Conservation (phyloP, 1,284 basidiomycete species). For the Trametes hirsuta region DNA sequence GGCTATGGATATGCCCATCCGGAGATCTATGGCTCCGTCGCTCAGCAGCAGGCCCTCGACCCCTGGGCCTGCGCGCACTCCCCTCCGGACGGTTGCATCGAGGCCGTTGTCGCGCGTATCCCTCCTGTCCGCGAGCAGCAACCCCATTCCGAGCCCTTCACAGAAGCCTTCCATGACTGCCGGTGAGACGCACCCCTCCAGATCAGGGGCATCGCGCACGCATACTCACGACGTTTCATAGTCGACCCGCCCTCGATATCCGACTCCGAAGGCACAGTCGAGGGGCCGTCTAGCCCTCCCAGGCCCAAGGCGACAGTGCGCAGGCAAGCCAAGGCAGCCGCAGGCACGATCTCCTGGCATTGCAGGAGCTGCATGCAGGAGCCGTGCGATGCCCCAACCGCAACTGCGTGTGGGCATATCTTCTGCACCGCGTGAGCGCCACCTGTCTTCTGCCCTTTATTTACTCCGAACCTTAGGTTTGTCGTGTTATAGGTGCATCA, state of each 20-base stretch:
- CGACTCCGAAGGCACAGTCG: constrained; percentile 18
- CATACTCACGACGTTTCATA: background rate
- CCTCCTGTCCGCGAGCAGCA: background rate
- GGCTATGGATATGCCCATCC: background rate
- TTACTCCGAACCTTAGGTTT: constrained; percentile 21
- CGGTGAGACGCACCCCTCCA: background rate
- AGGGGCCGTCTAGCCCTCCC: constrained; percentile 1
- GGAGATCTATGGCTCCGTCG: background rate
- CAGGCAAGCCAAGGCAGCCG: background rate
- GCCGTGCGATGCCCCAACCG: constrained; percentile 32
- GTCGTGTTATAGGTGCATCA: constrained; percentile 30
- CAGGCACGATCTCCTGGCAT: constrained; percentile 26
- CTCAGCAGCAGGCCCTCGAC: constrained; percentile 15
- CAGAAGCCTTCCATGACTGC: constrained; percentile 12
- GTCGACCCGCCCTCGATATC: constrained; percentile 2
- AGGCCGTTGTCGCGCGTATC: constrained; percentile 7
- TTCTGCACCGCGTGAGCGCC: constrained; percentile 34
- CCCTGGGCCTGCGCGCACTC: constrained; percentile 10
- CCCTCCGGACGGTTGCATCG: constrained; percentile 3
- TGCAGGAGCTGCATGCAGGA: constrained; percentile 35
- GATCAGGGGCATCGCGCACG: background rate
- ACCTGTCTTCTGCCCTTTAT: background rate
- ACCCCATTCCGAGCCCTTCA: background rate
- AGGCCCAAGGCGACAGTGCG: constrained; percentile 7
- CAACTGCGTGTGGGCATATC: constrained; percentile 37